Evolutionary conservation across 345 rosid species (phyloP).

Genomic region (Eucalyptus pauciflora): DNA sequence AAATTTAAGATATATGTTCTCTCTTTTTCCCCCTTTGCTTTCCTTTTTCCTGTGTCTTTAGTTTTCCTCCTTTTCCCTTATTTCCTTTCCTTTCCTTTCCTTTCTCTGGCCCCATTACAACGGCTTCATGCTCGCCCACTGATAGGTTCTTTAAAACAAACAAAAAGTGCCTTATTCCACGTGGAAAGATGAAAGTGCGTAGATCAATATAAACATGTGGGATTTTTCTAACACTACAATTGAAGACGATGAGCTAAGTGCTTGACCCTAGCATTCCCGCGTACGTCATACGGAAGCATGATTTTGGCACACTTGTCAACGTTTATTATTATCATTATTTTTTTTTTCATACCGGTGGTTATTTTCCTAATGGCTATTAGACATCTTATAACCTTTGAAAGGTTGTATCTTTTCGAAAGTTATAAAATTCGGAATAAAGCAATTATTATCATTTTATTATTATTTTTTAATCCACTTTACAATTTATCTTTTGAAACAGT

Average conservation of each 20-base stretch:
- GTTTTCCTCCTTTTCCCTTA: not conserved
- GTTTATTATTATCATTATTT: no score
- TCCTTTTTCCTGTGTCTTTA: not conserved
- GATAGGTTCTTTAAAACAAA: not conserved
- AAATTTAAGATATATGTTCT: not conserved
- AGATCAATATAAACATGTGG: not conserved
- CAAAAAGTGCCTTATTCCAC: not conserved
- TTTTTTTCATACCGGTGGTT: not conserved
- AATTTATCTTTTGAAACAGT: not conserved
- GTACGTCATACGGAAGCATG: no score
- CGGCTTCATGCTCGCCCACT: not conserved
- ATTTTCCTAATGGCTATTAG: not conserved
- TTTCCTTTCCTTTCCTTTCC: not conserved
- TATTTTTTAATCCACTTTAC: no score
- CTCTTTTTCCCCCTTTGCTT: not conserved
- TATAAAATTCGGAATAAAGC: not conserved
- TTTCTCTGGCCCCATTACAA: not conserved
- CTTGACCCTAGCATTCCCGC: not conserved
- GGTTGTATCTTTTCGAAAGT: not conserved
- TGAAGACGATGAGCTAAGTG: not conserved
- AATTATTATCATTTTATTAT: no score
- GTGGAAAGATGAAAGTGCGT: not conserved
- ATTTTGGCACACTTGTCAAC: no score
- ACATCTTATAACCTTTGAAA: not conserved
- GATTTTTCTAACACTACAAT: not conserved